Evolutionary conservation across 176 grass and related monocot genomes (phyloP).

Genomic region (Raddia distichophylla): DNA sequence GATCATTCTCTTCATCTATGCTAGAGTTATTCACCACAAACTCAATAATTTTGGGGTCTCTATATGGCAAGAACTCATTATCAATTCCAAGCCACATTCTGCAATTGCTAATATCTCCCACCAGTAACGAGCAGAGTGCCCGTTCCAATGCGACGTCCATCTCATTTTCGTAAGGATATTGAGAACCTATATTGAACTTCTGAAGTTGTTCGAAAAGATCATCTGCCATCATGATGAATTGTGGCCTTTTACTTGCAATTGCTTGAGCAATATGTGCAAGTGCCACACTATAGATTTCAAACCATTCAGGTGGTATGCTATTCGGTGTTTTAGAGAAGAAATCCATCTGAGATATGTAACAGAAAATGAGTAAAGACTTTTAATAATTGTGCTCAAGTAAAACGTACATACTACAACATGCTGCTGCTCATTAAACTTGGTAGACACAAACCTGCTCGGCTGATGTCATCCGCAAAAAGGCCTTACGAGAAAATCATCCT

Average conservation of each 20-base stretch:
- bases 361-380: conserved; percentile 18
- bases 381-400: neutral
- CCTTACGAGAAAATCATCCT: conserved; percentile 90
- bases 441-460: conserved; percentile 69
- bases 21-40: conserved; percentile 79
- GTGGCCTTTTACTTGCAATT: conserved; percentile 73
- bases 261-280: conserved; percentile 92
- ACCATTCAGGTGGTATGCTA: conserved; percentile 87
- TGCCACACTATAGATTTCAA: conserved; percentile 86
- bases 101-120: conserved; percentile 81
- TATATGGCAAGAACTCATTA: conserved; percentile 50
- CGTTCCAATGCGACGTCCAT: conserved; percentile 75
- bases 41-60: conserved; percentile 78
- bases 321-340: conserved; percentile 84
- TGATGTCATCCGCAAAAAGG: conserved; percentile 79
- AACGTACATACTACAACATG: neutral
- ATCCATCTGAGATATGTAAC: conserved; percentile 64
- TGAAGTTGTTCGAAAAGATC: conserved; percentile 85
- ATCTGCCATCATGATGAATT: conserved; percentile 73
- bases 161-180: conserved; percentile 54
- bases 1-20: conserved; percentile 60
- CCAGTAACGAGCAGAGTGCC: conserved; percentile 79
- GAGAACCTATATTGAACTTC: conserved; percentile 61
- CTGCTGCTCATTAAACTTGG: conserved; percentile 1
- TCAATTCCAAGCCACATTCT: conserved; percentile 86